phyloP scores from a whole-genome alignment of 192 early-diverging fungal genomes.

The Lobosporangium transversale region DNA sequence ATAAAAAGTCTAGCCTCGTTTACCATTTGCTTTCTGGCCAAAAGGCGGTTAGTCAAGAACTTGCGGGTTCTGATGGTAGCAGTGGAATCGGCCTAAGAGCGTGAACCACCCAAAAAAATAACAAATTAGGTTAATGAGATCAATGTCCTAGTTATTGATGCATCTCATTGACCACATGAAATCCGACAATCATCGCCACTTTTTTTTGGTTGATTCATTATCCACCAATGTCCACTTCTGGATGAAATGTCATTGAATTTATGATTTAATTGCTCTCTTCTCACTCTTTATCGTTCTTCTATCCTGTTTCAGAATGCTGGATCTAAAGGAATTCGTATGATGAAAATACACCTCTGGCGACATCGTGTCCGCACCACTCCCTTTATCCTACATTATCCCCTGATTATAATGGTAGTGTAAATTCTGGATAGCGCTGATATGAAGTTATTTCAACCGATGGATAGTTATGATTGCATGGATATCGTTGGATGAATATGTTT shows the following conservation, averaged over 20 bases:
- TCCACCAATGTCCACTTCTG: no score
- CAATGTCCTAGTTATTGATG: slow-evolving; percentile 9
- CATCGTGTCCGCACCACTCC: no score
- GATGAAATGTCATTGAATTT: no score
- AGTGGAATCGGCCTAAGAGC: slow-evolving; percentile 78
- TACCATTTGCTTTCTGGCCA: slow-evolving; percentile 97
- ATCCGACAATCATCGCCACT: no score
- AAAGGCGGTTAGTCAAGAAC: slow-evolving; percentile 99
- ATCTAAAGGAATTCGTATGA: not conserved
- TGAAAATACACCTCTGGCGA: no score
- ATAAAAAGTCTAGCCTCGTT: no score
- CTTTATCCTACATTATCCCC: not conserved
- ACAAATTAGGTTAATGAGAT: not conserved
- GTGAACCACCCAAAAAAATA: not conserved
- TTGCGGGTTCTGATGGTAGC: slow-evolving; percentile 98
- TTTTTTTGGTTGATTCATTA: no score
- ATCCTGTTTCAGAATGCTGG: not conserved
- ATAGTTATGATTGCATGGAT: not conserved
- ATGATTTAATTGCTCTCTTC: not conserved
- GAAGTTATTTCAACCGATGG: slow-evolving; percentile 11
- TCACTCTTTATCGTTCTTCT: not conserved
- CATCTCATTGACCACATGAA: slow-evolving; percentile 20
- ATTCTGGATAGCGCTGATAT: not conserved
- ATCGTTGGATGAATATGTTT: not conserved
- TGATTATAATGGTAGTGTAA: not conserved